phyloP scores from a whole-genome alignment of 2,329 filamentous ascomycete genomes.

The Phyllosticta capitalensis region DNA sequence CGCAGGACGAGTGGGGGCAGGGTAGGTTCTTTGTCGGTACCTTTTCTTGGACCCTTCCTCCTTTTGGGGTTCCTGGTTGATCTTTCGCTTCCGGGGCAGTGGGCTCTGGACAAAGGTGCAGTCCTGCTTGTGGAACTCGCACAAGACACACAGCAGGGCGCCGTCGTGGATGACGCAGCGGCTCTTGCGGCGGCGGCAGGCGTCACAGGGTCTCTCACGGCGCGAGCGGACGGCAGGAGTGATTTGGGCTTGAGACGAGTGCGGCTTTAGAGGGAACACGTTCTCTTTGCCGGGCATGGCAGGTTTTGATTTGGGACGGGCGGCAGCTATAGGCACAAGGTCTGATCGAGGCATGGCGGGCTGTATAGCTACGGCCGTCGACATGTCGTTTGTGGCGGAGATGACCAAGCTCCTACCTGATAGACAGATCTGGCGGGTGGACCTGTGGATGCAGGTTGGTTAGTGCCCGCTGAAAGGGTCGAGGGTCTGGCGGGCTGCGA shows the following conservation, averaged over 20 bases:
- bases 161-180: conserved; percentile 74
- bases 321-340: conserved; percentile 37
- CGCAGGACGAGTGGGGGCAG: not conserved
- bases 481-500: conserved; percentile 4
- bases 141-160: conserved; percentile 62
- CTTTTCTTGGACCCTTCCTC: conserved; percentile 58
- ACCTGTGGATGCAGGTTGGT: conserved; percentile 7
- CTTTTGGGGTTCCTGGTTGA: conserved; percentile 53
- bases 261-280: conserved; percentile 28
- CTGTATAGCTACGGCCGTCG: conserved; percentile 40
- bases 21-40: conserved; percentile 38
- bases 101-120: conserved; percentile 73
- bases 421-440: not conserved
- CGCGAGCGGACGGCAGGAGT: conserved; percentile 29
- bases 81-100: conserved; percentile 69
- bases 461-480: conserved; percentile 2
- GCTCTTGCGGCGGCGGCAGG: conserved; percentile 63
- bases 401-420: conserved; percentile 2
- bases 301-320: conserved; percentile 32
- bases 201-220: conserved; percentile 45
- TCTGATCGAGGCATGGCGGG: conserved; percentile 36
- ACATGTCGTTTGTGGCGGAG: conserved; percentile 27
- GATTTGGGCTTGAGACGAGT: conserved; percentile 21
- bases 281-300: conserved; percentile 35
- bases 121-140: conserved; percentile 66